phyloP scores from a whole-genome alignment of 345 rosid species.

The Murraya paniculata region DNA sequence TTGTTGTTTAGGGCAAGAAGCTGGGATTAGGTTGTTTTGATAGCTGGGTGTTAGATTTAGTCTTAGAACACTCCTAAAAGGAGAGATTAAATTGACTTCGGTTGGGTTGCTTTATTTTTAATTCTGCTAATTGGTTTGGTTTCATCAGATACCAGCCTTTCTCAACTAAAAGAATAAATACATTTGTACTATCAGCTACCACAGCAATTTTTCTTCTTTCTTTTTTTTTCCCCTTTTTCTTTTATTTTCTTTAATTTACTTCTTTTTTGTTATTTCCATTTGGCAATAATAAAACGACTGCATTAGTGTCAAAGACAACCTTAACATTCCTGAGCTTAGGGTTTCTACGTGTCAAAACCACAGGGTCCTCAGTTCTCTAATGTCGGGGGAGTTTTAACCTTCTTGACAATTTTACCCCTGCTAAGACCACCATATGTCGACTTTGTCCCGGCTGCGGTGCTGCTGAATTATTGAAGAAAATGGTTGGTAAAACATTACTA shows the following conservation, averaged over 20 bases:
- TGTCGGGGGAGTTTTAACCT: too few species aligned
- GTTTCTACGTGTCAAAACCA: neutral
- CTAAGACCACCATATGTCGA: neutral
- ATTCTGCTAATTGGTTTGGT: neutral
- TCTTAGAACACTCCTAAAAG: neutral
- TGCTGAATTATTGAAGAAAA: neutral
- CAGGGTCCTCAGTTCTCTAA: neutral
- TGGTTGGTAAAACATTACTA: neutral
- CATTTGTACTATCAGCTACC: neutral
- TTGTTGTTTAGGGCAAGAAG: conserved; percentile 28
- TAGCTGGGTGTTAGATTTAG: neutral
- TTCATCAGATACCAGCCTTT: neutral
- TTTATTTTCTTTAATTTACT: neutral
- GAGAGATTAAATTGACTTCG: neutral
- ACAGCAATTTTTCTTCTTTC: neutral
- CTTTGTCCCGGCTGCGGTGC: neutral
- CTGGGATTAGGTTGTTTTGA: neutral
- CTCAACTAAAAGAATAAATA: neutral
- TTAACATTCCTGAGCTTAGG: neutral
- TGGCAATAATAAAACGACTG: neutral
- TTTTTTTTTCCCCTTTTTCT: neutral
- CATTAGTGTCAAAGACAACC: conserved; percentile 2
- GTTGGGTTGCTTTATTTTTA: neutral
- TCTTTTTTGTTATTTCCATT: neutral
- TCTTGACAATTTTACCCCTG: neutral